A percentile compares a stretch with the other conserved stretches of the same genome.
Evolutionary conservation across 306 rosid species (phyloP).

Genomic region (Dalbergia cochinchinensis): DNA sequence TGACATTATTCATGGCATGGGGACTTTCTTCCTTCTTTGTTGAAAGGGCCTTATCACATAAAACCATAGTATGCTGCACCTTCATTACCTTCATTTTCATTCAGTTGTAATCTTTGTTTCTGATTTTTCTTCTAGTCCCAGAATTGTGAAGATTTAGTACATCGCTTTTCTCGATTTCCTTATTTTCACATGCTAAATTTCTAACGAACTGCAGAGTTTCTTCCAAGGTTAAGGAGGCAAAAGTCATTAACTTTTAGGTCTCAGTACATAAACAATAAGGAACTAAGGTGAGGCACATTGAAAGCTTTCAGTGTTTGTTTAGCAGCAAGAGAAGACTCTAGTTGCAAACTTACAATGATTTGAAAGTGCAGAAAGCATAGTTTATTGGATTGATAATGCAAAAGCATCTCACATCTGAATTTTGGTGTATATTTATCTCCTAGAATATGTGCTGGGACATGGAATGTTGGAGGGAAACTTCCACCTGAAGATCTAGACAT

Average conservation of each 20-base stretch:
- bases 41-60: not conserved
- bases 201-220: conserved; percentile 54
- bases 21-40: not conserved
- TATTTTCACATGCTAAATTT: conserved; percentile 25
- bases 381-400: conserved; percentile 40
- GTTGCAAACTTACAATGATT: conserved; percentile 33
- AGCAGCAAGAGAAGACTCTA: conserved; percentile 21
- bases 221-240: conserved; percentile 84
- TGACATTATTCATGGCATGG: not conserved
- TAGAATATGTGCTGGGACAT: conserved; percentile 85
- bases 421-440: conserved; percentile 38
- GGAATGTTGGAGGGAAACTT: conserved; percentile 91
- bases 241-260: conserved; percentile 83
- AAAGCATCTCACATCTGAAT: conserved; percentile 41
- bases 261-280: conserved; percentile 80
- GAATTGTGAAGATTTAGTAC: conserved; percentile 11
- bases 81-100: conserved; percentile 12
- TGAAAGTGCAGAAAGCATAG: conserved; percentile 1
- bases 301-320: conserved; percentile 6
- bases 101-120: not conserved
- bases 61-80: not conserved
- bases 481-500: conserved; percentile 88
- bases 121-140: not conserved
- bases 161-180: conserved; percentile 2
- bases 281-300: conserved; percentile 67